Conservation (phyloP, 176 grass and related monocot species). For the Melocanna baccifera region DNA sequence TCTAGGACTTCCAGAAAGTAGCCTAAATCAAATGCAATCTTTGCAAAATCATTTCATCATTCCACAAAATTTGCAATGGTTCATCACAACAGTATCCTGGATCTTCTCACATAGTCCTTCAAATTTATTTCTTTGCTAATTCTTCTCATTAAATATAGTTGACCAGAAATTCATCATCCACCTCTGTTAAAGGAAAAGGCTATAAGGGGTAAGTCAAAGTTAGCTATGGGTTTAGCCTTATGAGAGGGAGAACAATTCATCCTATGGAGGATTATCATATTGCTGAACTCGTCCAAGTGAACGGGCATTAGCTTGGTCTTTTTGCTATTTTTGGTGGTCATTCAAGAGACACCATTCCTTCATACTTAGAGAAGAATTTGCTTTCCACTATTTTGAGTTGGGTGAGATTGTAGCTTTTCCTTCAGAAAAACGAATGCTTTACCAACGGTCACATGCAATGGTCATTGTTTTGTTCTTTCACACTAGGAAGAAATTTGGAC, state of each 20-base stretch:
- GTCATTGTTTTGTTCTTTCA: neutral
- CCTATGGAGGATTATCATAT: conserved; percentile 84
- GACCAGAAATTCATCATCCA: conserved; percentile 33
- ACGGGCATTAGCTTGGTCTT: conserved; percentile 53
- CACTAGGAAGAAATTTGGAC: conserved; percentile 85
- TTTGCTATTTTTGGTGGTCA: conserved; percentile 75
- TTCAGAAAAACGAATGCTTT: neutral
- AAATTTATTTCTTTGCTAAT: neutral
- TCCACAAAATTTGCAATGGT: no score
- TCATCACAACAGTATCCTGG: no score
- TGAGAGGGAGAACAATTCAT: conserved; percentile 67
- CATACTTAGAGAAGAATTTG: conserved; percentile 60
- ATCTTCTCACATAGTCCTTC: no score
- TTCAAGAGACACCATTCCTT: conserved; percentile 57
- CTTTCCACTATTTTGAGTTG: conserved; percentile 61
- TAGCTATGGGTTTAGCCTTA: conserved; percentile 55
- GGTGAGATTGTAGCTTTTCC: conserved; percentile 22
- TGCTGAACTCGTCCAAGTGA: conserved; percentile 34
- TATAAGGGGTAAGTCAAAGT: conserved; percentile 45
- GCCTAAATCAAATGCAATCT: no score
- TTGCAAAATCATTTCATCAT: no score
- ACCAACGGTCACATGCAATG: neutral
- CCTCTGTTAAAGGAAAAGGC: conserved; percentile 56
- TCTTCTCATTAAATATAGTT: conserved; percentile 34
- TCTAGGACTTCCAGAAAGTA: no score